Base-by-base conservation (phyloP, 305 asterid genomes). In the Solanum chacoense region DNA sequence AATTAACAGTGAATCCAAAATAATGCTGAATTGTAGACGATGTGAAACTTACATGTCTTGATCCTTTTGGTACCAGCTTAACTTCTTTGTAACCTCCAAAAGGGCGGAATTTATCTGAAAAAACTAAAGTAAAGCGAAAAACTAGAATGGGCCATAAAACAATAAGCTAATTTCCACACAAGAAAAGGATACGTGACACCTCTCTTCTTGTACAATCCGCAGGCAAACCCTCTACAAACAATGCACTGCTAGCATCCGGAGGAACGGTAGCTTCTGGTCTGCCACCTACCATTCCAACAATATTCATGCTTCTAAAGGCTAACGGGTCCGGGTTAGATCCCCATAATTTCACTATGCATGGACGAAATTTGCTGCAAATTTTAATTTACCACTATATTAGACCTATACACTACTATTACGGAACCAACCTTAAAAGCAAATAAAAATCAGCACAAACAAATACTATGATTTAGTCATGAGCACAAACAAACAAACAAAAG, bases 141-240 rank as follows among this genome's bases (percentile, higher is more conserved):
- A 86, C 86, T 42, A n/a, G 77, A 63, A 40, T 29, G 28, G 86
- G 18, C 81, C 55, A 72, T 42, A 55, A 73, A 80, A 81, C 59
- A 45, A 45, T 45, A 45, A 45, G 69, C 16, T 40, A 28, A 81
- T 42, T 36, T 74, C 86, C 11, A 73, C 31, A 28, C 69, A 93
- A 94, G 18, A 3, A 40, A 12, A 42, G 98, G 98, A 95, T 95
- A 94, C 96, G 96, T n/a, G 98, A 90, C 40, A 94, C 97, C 90
- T 95, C 97, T 88, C 96, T 91, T 38, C 96, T 96, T 42, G 94
- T 94, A 87, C 98, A 94, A 81, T 93, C 94, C 2, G 95, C 91
- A 85, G 98, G 97, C 91, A 96, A 91, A 86, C 96, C 95, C 89
- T 96, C 98, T 90, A 96, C 95, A 87, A 89, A 93, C 90, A 96